A percentile compares a stretch with the other conserved stretches of the same genome.
phyloP scores from a whole-genome alignment of 768 basidiomycete species.

The Calocera cornea region DNA sequence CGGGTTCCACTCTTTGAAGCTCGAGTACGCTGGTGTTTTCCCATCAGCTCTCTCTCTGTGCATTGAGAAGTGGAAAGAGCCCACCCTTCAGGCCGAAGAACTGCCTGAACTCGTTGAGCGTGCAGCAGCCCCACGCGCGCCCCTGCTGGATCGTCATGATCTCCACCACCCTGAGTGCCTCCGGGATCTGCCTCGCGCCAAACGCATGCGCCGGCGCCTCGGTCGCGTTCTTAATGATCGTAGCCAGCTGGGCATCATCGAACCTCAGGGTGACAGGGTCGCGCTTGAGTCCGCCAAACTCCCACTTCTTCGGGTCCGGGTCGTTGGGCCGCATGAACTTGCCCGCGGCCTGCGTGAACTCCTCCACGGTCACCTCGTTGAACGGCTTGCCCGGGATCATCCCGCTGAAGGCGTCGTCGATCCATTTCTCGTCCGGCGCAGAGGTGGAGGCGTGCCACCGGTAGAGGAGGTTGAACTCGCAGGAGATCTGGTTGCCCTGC shows the following conservation, averaged over 20 bases:
- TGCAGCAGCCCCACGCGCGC: conserved; percentile 57
- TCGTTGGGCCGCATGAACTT: conserved; percentile 21
- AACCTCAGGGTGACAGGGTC: conserved; percentile 45
- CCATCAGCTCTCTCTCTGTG: conserved; percentile 1
- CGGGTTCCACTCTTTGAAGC: conserved; percentile 73
- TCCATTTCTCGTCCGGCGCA: conserved; percentile 23
- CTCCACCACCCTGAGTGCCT: conserved; percentile 49
- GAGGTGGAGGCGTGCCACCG: conserved; percentile 28
- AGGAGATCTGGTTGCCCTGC: not conserved
- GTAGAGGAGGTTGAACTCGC: conserved; percentile 16
- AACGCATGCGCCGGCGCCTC: conserved; percentile 47
- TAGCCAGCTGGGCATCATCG: conserved; percentile 47
- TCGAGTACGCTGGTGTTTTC: conserved; percentile 40
- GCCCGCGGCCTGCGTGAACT: conserved; percentile 29
- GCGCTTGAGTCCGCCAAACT: conserved; percentile 46
- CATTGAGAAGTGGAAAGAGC: conserved; percentile 18
- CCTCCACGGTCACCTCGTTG: conserved; percentile 13
- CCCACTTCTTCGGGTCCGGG: conserved; percentile 38
- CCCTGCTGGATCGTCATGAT: conserved; percentile 54
- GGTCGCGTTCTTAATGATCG: conserved; percentile 49
- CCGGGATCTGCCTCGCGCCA: conserved; percentile 55
- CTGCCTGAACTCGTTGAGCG: conserved; percentile 33
- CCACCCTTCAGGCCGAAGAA: conserved; percentile 66
- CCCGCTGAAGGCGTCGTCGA: conserved; percentile 13
- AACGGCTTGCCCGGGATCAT: not conserved